phyloP scores from a whole-genome alignment of 2,329 filamentous ascomycete species.

The Elsinoe ampelina region DNA sequence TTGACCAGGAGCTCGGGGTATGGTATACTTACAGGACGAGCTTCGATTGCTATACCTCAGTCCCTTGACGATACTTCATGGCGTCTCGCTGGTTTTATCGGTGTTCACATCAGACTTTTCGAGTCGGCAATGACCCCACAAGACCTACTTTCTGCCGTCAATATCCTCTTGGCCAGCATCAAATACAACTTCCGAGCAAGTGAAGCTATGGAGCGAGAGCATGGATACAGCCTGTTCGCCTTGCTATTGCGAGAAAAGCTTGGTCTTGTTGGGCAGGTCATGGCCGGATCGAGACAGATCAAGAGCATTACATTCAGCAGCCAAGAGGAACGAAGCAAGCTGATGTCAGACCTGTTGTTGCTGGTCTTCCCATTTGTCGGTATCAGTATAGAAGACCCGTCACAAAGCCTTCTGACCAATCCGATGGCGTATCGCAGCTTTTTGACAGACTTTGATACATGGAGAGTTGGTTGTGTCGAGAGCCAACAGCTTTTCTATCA shows the following conservation, averaged over 20 bases:
- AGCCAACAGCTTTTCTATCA: constrained; percentile 87
- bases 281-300: not conserved
- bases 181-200: constrained; percentile 94
- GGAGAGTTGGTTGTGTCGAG: constrained; percentile 66
- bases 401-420: constrained; percentile 90
- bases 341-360: constrained; percentile 56
- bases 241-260: constrained; percentile 78
- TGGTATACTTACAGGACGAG: constrained; percentile 71
- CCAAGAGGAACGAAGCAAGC: constrained; percentile 40
- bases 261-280: constrained; percentile 37
- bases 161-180: constrained; percentile 77
- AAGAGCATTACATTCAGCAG: constrained; percentile 15
- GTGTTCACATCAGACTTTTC: constrained; percentile 73
- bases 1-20: constrained; percentile 73
- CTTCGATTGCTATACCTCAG: constrained; percentile 70
- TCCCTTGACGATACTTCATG: constrained; percentile 86
- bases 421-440: constrained; percentile 87
- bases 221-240: constrained; percentile 82
- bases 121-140: constrained; percentile 64
- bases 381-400: constrained; percentile 68
- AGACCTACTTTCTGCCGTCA: constrained; percentile 64
- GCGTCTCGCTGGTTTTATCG: constrained; percentile 84
- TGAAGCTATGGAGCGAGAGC: constrained; percentile 93
- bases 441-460: constrained; percentile 86
- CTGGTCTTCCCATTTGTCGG: constrained; percentile 80